These are phyloP conservation scores for Henckelia pumila DNA, from an alignment of 257 asterid species.

Conservation along the genomic window DNA sequence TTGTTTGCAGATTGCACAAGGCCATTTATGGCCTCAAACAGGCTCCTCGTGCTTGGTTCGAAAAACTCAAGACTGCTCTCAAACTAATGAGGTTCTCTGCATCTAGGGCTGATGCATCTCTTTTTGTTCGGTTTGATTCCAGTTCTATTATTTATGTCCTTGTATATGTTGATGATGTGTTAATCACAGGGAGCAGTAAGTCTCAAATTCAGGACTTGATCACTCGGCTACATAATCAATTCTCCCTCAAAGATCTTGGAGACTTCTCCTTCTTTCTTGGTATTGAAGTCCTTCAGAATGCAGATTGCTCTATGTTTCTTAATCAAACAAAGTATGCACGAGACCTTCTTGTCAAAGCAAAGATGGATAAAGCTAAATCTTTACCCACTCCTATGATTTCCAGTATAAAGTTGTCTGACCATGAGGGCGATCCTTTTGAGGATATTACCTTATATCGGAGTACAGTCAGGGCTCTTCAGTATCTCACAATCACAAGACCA, in stretches of 20 bases:
- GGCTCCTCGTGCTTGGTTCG: not conserved
- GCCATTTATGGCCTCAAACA: not conserved
- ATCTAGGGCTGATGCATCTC: not conserved
- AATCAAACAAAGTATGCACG: not conserved
- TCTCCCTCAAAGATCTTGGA: no score
- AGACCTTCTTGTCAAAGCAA: not conserved
- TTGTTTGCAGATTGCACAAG: no score
- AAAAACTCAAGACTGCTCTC: no score
- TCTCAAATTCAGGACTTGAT: no score
- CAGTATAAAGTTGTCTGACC: no score
- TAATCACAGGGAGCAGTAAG: no score
- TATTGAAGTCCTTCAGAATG: rapidly evolving
- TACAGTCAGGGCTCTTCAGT: not conserved
- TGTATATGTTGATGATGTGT: not conserved
- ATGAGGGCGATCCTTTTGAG: not conserved
- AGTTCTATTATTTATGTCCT: no score
- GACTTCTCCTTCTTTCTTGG: not conserved
- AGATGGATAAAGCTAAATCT: not conserved
- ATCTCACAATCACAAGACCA: no score
- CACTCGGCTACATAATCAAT: no score
- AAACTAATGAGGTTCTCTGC: rapidly evolving
- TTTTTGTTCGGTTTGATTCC: no score
- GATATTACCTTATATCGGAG: not conserved
- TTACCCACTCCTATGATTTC: not conserved
- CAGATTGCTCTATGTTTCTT: rapidly evolving